Base-by-base conservation (phyloP, 352 stramenopile genomes). In the Globisporangium splendens region DNA sequence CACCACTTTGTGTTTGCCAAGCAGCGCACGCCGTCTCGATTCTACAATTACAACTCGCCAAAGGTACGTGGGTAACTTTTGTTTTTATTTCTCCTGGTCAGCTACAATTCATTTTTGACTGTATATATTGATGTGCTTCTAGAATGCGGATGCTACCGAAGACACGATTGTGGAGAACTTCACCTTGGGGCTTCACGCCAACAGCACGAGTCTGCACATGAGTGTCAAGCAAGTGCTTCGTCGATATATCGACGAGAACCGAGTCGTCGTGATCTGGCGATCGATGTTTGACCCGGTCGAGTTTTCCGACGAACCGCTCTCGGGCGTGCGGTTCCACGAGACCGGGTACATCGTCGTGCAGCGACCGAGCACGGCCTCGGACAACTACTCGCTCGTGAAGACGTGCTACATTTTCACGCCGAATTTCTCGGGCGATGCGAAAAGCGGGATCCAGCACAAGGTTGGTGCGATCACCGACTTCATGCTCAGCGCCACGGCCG, bases 81-180 rank as follows among this genome's bases (percentile, higher is more conserved):
- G 49, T 24, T 54, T 24, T 12, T 54, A 43, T 43, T 13, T 38
- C 24, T 31, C 24, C 24, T 31, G 5, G 24, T 31, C 24, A 5
- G 2, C 24, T 5, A 31, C 24, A 31, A 31, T 31, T 31, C 24
- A 31, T 31, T 31, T 31, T 31, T 5, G 2, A 31, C 2, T 31
- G 2, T 31, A 31, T 31, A 5, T 31, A 5, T 31, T 6, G 2
- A 6, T 5, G 24, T 31, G 24, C 24, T 31, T 31, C 24, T 31
- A 28, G 38, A 20, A 21, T 43, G 14, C 38, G 50, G 53, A 66
- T 18, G 46, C 59, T 12, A 61, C 61, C 2, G 75, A 86, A 57
- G 73, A 87, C 41, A 83, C 75, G 8, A 72, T 89, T 14, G 51
- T 80, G 6, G 79, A 89, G 56, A 77, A 72, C 56, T 80, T 86